Evolutionary conservation across 148 eudicot genomes (phyloP).

Genomic region (Cornus suecica): DNA sequence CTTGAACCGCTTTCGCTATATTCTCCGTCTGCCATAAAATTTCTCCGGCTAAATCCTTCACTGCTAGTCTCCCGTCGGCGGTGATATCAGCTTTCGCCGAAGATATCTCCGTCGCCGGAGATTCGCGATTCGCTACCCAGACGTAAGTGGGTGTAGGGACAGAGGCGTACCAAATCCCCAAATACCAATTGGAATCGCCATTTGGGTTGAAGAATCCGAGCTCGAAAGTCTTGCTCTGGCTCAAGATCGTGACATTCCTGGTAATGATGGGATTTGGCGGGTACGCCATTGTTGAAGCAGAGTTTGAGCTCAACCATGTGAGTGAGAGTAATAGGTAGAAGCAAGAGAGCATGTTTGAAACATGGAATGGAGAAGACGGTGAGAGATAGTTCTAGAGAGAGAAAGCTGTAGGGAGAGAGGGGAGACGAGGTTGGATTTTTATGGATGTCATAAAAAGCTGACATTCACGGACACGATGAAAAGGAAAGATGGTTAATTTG

Average conservation of each 20-base stretch:
- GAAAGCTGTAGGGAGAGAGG: not conserved
- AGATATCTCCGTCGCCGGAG: constrained; percentile 30
- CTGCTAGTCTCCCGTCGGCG: constrained; percentile 31
- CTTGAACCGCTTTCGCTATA: constrained; percentile 10
- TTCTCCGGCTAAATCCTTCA: constrained; percentile 23
- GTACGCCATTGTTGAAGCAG: not conserved
- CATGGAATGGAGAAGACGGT: not conserved
- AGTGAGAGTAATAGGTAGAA: constrained; percentile 1
- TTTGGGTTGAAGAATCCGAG: constrained; percentile 55
- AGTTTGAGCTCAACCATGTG: not conserved
- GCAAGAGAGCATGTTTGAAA: not conserved
- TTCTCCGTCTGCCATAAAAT: constrained; percentile 44
- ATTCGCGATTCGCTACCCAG: constrained; percentile 74
- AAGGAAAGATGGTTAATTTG: not conserved
- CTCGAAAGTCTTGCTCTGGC: constrained; percentile 46
- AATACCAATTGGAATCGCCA: constrained; percentile 36
- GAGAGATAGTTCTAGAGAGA: constrained; percentile 1
- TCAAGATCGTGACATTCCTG: constrained; percentile 36
- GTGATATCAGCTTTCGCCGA: constrained; percentile 30
- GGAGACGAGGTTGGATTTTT: not conserved
- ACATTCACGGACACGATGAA: constrained; percentile 12
- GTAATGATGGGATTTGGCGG: constrained; percentile 10
- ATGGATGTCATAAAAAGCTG: constrained; percentile 6
- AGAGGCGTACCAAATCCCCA: constrained; percentile 63
- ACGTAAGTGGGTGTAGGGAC: constrained; percentile 56